Conservation (phyloP, 371 early-diverging fungal genomes). For the Apophysomyces trapeziformis region DNA sequence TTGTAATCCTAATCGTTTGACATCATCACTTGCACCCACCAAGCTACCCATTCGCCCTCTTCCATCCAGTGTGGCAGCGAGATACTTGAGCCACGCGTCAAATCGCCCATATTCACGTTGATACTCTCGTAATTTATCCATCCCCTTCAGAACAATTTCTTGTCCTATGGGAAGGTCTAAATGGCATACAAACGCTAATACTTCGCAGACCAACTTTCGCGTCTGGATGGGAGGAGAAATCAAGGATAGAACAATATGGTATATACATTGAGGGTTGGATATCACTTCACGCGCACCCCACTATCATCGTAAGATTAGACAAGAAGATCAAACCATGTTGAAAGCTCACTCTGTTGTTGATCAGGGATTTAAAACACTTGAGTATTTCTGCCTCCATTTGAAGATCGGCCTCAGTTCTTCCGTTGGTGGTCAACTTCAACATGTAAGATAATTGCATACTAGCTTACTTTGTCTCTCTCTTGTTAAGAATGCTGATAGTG, state of each 20-base stretch:
- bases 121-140: conserved; percentile 65
- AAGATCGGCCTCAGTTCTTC: conserved; percentile 70
- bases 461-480: conserved; percentile 47
- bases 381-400: conserved; percentile 83
- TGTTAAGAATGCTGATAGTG: conserved; percentile 62
- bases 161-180: conserved; percentile 81
- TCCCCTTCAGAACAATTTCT: conserved; percentile 76
- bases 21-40: conserved; percentile 81
- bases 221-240: conserved; percentile 80
- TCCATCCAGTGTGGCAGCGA: conserved; percentile 79
- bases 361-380: conserved; percentile 78
- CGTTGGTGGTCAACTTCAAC: conserved; percentile 14
- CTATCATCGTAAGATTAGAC: conserved; percentile 27
- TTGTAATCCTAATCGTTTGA: conserved; percentile 62
- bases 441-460: not conserved
- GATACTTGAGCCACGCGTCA: conserved; percentile 81
- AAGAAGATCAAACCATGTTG: not conserved
- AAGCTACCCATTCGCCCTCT: conserved; percentile 80
- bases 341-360: conserved; percentile 65
- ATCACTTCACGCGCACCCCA: conserved; percentile 88
- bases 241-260: conserved; percentile 75
- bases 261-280: conserved; percentile 71
- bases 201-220: conserved; percentile 79
- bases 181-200: conserved; percentile 84
- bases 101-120: conserved; percentile 69